phyloP scores from a whole-genome alignment of 2,329 filamentous ascomycete genomes.

The Penicillium vulpinum region DNA sequence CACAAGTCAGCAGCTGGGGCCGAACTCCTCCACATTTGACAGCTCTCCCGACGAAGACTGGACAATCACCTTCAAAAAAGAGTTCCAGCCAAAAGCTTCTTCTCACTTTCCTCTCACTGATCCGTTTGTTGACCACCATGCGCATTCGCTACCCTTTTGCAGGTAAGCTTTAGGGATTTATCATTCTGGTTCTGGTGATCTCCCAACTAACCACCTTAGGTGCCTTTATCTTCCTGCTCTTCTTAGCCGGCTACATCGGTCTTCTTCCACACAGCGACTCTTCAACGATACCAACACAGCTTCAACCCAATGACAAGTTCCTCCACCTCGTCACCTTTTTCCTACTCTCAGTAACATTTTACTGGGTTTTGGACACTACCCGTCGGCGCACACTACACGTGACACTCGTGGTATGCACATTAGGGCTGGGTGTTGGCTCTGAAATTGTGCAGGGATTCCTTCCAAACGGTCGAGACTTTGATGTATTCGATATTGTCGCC shows the following conservation, averaged over 20 bases:
- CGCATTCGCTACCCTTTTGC: constrained; percentile 86
- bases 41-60: not conserved
- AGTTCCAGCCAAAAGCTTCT: not conserved
- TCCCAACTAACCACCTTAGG: constrained; percentile 48
- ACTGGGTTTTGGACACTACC: constrained; percentile 93
- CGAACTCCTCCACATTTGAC: constrained; percentile 21
- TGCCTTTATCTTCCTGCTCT: constrained; percentile 65
- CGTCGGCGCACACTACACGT: constrained; percentile 82
- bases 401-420: constrained; percentile 76
- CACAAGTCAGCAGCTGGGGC: constrained; percentile 24
- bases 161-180: constrained; percentile 57
- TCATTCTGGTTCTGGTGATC: constrained; percentile 6
- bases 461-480: constrained; percentile 70
- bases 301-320: constrained; percentile 80
- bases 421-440: constrained; percentile 57
- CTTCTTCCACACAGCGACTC: constrained; percentile 59
- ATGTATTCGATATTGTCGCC: constrained; percentile 81
- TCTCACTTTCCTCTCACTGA: not conserved
- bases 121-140: constrained; percentile 53
- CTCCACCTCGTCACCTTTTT: constrained; percentile 90
- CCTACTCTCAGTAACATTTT: constrained; percentile 78
- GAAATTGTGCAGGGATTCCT: constrained; percentile 63
- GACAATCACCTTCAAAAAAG: not conserved
- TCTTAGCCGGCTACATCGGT: constrained; percentile 76
- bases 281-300: constrained; percentile 44